Conservation (phyloP, 345 rosid species). For the Euclidium syriacum region DNA sequence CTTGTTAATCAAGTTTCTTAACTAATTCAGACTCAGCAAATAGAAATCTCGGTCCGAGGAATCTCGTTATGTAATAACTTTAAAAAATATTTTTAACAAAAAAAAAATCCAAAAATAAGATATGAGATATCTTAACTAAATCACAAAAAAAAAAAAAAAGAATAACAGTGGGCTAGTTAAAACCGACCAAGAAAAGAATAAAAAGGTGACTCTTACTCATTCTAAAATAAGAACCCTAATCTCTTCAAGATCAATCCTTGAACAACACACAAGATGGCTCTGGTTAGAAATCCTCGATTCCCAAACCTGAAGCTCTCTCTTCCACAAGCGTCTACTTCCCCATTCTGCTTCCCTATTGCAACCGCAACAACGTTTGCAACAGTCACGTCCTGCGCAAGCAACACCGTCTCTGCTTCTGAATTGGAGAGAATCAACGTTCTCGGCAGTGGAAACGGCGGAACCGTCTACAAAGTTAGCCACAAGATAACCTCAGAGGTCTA, state of each 20-base stretch:
- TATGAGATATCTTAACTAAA: too few relatives aligned
- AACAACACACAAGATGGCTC: slow-evolving; percentile 39
- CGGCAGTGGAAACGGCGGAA: slow-evolving; percentile 79
- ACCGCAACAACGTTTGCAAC: not conserved
- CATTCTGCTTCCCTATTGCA: not conserved
- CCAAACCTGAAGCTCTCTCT: slow-evolving; percentile 62
- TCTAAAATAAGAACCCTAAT: too few relatives aligned
- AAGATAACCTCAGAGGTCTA: slow-evolving; percentile 44
- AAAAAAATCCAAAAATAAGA: too few relatives aligned
- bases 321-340: slow-evolving; percentile 27
- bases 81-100: too few relatives aligned
- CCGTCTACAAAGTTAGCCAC: slow-evolving; percentile 65
- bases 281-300: slow-evolving; percentile 54
- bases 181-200: too few relatives aligned
- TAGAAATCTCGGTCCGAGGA: too few relatives aligned
- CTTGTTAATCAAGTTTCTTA: too few relatives aligned
- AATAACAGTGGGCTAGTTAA: too few relatives aligned
- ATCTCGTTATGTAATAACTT: too few relatives aligned
- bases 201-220: too few relatives aligned
- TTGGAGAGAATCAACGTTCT: slow-evolving; percentile 58
- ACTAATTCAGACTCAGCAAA: too few relatives aligned
- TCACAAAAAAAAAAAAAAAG: too few relatives aligned
- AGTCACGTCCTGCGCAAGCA: not conserved
- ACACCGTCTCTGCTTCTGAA: slow-evolving; percentile 31
- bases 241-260: not conserved